Base-by-base conservation (phyloP, 352 stramenopile genomes). In the Hyaloperonospora arabidopsidis region DNA sequence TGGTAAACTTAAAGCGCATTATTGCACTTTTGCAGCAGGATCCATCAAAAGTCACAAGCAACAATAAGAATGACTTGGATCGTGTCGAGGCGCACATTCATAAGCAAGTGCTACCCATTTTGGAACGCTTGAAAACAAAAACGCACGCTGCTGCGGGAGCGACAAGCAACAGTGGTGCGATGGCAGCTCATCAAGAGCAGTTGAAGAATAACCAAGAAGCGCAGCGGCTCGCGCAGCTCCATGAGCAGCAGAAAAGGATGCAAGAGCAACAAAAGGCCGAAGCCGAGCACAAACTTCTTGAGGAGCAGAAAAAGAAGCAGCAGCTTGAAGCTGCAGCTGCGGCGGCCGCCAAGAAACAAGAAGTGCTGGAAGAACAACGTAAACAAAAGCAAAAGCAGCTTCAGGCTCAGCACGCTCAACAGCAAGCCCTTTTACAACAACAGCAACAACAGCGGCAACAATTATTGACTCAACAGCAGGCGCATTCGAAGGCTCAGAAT, bases 51-150 rank as follows among this genome's bases (percentile, higher is more conserved):
- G 65, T 75, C 4, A 87, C 76, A 29, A 87, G 54, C 49, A 87
- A 78, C 57, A 88, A 84, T 53, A 86, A 86, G 54, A 84, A 81
- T 22, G 79, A 89, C 48, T 52, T 92, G 29, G 82, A 92, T 53
- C 79, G 82, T 11, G 82, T 92, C 13, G 82, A 92, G 53, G 74
- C 77, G 21, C 78, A 90, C 45, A 90, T 92, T 53, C 75, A 89
- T 49, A 88, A 87, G 58, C 82, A 92, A 52, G 82, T 92, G 45
- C 53, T 92, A 34, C 82, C 82, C 15, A 89, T 92, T 32, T 45
- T 89, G 7, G 74, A 86, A 29, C 67, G 79, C 7, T 57, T 92
- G 17, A 87, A 88, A 61, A 84, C 83, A 54, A 89, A 89, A 54
- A 75, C 73, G 39, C 67, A 74, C 15, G 54, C 76, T 17, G 49